A percentile compares a stretch with the other conserved stretches of the same genome.
phyloP scores from a whole-genome alignment of 78 protist genomes.

The Guillardia theta region DNA sequence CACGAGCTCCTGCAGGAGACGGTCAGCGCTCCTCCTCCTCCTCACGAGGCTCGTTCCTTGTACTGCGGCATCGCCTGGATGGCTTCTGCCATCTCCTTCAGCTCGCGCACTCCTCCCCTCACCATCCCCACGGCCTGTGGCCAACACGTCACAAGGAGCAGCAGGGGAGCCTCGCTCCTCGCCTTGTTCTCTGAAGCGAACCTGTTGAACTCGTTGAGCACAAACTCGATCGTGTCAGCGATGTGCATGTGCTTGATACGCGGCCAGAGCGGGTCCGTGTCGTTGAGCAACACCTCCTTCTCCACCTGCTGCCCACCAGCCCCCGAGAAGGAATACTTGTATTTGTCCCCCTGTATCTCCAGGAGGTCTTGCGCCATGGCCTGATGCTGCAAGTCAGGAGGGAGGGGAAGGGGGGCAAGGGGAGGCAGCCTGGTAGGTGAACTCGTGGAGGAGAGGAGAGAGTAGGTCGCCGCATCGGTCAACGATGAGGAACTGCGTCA shows the following conservation, averaged over 20 bases:
- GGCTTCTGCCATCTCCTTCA: not conserved
- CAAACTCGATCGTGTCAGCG: not conserved
- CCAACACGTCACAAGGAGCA: not conserved
- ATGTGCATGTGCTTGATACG: not conserved
- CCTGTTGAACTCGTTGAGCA: not conserved
- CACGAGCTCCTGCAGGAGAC: not conserved
- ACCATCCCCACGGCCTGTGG: not conserved
- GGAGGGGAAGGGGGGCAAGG: not conserved
- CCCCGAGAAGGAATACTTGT: not conserved
- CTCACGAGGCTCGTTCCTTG: not conserved
- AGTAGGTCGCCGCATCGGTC: not conserved
- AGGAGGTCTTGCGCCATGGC: slow-evolving; percentile 9
- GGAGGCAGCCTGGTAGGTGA: not conserved
- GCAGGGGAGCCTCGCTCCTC: not conserved
- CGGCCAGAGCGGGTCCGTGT: not conserved
- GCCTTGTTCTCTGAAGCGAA: not conserved
- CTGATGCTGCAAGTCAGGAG: not conserved
- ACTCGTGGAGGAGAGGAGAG: not conserved
- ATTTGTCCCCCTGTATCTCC: not conserved
- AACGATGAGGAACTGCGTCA: not conserved
- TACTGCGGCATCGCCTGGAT: not conserved
- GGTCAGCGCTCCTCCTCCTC: not conserved
- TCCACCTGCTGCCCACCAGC: not conserved
- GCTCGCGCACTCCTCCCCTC: not conserved
- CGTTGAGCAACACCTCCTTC: not conserved